These are phyloP conservation scores for Trichosporon coremiiforme DNA, from an alignment of 1,284 basidiomycete species.

Conservation along the genomic window DNA sequence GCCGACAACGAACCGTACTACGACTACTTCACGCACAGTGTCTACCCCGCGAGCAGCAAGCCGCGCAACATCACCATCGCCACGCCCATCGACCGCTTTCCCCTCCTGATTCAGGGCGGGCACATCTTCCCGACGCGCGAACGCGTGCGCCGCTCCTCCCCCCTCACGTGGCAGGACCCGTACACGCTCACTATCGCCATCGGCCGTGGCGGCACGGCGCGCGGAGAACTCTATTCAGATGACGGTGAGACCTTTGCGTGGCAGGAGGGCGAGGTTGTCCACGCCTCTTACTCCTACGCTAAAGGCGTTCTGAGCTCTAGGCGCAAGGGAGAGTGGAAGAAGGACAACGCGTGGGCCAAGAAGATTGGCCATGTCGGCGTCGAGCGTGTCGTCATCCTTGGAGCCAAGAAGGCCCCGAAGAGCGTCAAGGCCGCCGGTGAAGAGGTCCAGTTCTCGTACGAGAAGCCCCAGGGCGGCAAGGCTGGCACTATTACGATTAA, in stretches of 20 bases:
- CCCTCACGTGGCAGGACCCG: conserved; percentile 87
- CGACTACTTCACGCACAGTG: conserved; percentile 76
- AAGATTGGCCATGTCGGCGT: conserved; percentile 69
- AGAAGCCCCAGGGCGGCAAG: conserved; percentile 58
- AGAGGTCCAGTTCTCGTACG: conserved; percentile 58
- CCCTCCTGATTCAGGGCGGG: conserved; percentile 88
- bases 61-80: conserved; percentile 69
- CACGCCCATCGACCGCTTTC: conserved; percentile 76
- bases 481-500: conserved; percentile 72
- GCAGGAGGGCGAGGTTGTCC: conserved; percentile 76
- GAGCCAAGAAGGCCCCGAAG: conserved; percentile 65
- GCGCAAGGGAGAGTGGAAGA: conserved; percentile 59
- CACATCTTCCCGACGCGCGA: conserved; percentile 85
- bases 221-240: conserved; percentile 89
- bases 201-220: conserved; percentile 66
- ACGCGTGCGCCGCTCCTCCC: conserved; percentile 79
- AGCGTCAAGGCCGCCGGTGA: conserved; percentile 61
- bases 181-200: conserved; percentile 88
- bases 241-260: conserved; percentile 87
- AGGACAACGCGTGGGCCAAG: conserved; percentile 68
- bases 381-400: conserved; percentile 77
- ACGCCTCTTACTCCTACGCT: conserved; percentile 71
- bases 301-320: conserved; percentile 53
- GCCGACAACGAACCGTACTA: conserved; percentile 92
- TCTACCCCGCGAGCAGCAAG: conserved; percentile 67